Percentiles rank a stretch among this genome's conserved stretches.
These are phyloP conservation scores for Cryptosporidium andersoni DNA, from an alignment of 169 alveolate genomes.

Conservation along the genomic window DNA sequence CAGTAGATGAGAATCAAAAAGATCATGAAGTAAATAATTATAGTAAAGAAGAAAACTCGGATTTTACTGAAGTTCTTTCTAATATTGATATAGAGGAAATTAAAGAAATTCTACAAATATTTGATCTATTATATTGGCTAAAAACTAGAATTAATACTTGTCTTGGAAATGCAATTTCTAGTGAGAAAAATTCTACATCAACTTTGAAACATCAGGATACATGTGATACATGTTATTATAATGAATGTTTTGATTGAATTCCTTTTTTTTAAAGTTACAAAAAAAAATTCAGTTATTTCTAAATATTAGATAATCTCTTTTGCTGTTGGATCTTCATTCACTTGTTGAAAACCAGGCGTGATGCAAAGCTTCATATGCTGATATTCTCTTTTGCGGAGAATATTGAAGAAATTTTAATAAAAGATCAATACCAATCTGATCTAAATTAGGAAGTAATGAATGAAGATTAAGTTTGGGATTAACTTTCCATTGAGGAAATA, in stretches of 20 bases:
- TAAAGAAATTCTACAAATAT: conserved; percentile 11
- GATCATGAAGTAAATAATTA: conserved; percentile 8
- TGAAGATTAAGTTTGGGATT: conserved; percentile 52
- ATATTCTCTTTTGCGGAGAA: conserved; percentile 76
- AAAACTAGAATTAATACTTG: conserved; percentile 41
- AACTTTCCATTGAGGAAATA: conserved; percentile 78
- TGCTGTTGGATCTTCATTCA: no score
- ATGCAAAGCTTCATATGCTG: conserved; percentile 77
- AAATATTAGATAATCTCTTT: conserved; percentile 1
- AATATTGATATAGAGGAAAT: conserved; percentile 10
- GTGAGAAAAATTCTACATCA: not conserved
- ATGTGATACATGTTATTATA: not conserved
- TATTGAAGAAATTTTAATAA: conserved; percentile 74
- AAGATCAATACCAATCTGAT: conserved; percentile 76
- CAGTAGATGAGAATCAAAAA: not conserved
- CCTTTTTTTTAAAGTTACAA: not conserved
- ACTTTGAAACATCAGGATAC: not conserved
- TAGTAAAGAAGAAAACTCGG: conserved; percentile 19
- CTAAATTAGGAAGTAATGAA: conserved; percentile 38
- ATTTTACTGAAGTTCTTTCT: conserved; percentile 1
- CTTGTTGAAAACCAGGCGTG: conserved; percentile 76
- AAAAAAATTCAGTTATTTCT: not conserved
- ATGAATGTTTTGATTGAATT: not conserved
- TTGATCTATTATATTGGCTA: conserved; percentile 37
- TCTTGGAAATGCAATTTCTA: not conserved